phyloP scores from a whole-genome alignment of 495 filamentous ascomycete species.

The Hypoxylon lienhwacheense region DNA sequence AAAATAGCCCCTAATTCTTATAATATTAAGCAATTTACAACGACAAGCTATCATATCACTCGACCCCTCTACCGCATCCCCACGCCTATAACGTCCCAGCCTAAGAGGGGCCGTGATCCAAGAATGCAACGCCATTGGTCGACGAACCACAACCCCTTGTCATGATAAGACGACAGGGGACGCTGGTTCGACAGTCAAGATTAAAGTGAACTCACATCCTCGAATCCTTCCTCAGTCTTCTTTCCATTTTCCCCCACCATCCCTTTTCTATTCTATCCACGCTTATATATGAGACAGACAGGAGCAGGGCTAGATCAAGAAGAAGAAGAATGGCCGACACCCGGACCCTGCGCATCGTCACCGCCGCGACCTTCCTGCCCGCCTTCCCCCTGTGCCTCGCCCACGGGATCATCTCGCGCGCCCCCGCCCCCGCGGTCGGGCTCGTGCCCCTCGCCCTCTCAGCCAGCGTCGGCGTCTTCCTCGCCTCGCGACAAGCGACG shows the following conservation, averaged over 20 bases:
- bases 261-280: too few relatives aligned
- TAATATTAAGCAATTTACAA: not conserved
- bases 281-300: too few relatives aligned
- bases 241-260: not conserved
- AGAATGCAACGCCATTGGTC: slow-evolving; percentile 24
- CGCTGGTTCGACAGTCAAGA: slow-evolving; percentile 12
- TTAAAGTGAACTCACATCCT: slow-evolving; percentile 15
- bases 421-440: slow-evolving; percentile 44
- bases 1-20: not conserved
- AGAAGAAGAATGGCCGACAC: slow-evolving; percentile 32
- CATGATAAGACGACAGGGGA: slow-evolving; percentile 17
- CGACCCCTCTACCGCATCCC: not conserved
- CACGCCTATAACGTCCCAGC: not conserved
- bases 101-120: slow-evolving; percentile 13
- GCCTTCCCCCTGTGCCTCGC: slow-evolving; percentile 53
- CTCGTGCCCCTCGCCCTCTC: slow-evolving; percentile 47
- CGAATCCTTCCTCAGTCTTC: slow-evolving; percentile 5
- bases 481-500: slow-evolving; percentile 27
- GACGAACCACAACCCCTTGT: slow-evolving; percentile 18
- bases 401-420: slow-evolving; percentile 44
- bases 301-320: too few relatives aligned
- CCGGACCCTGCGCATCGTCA: slow-evolving; percentile 43
- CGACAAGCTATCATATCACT: not conserved
- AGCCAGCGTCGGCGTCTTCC: slow-evolving; percentile 31
- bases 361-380: slow-evolving; percentile 53